These are phyloP conservation scores for Blastobotrys elegans DNA, from an alignment of 1,139 yeast species.

Conservation along the genomic window DNA sequence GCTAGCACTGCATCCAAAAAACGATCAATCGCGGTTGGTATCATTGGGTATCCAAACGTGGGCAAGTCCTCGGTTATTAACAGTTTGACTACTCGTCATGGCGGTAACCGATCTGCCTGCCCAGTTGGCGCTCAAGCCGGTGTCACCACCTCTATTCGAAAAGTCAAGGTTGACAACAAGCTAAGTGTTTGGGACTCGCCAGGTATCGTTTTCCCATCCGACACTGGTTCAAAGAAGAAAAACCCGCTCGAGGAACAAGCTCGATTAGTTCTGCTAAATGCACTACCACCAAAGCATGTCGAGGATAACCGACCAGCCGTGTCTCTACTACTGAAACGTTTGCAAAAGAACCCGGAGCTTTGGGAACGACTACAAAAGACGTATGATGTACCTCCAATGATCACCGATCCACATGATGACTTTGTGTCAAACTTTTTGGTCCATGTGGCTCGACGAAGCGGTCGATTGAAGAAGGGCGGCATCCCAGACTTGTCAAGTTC, in stretches of 20 bases:
- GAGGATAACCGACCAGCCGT: slow-evolving; percentile 83
- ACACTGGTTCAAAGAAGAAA: slow-evolving; percentile 40
- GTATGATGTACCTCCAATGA: slow-evolving; percentile 79
- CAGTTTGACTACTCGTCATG: slow-evolving; percentile 80
- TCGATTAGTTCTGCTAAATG: slow-evolving; percentile 79
- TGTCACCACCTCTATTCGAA: slow-evolving; percentile 86
- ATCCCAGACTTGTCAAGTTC: slow-evolving; percentile 85
- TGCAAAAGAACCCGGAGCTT: slow-evolving; percentile 56
- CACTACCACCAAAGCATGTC: slow-evolving; percentile 83
- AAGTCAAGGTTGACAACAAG: slow-evolving; percentile 86
- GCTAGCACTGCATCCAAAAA: slow-evolving; percentile 56
- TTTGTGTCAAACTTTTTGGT: slow-evolving; percentile 71
- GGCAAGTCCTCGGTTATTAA: slow-evolving; percentile 97
- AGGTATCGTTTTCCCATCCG: slow-evolving; percentile 92
- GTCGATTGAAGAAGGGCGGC: slow-evolving; percentile 91
- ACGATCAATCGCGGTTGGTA: slow-evolving; percentile 92
- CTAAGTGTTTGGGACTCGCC: slow-evolving; percentile 90
- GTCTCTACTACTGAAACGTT: slow-evolving; percentile 65
- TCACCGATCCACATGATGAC: slow-evolving; percentile 40
- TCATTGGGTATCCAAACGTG: slow-evolving; percentile 94
- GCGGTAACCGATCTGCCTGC: slow-evolving; percentile 59
- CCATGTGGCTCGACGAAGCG: slow-evolving; percentile 88
- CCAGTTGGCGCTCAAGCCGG: slow-evolving; percentile 99
- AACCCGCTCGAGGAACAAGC: slow-evolving; percentile 71
- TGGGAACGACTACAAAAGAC: slow-evolving; percentile 66